Conservation (phyloP, 495 filamentous ascomycete genomes). For the Aspergillus avenaceus region DNA sequence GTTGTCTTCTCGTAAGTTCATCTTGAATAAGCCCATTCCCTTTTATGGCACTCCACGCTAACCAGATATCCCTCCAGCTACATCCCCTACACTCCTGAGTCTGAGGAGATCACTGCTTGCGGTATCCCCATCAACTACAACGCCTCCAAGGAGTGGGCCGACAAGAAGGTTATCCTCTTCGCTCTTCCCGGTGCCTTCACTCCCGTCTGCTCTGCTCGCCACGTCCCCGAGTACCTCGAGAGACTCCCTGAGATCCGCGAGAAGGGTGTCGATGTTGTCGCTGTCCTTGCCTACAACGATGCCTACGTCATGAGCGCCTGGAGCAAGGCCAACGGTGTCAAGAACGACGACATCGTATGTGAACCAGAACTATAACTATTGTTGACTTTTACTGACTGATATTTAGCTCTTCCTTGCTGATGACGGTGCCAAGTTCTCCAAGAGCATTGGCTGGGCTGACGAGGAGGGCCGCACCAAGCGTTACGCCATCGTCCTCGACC, state of each 20-base stretch:
- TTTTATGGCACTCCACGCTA: constrained; percentile 1
- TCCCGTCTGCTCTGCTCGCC: constrained; percentile 81
- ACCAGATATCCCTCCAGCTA: constrained; percentile 52
- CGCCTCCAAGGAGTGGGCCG: constrained; percentile 78
- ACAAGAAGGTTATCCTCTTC: constrained; percentile 91
- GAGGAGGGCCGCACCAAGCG: constrained; percentile 70
- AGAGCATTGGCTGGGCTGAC: constrained; percentile 76
- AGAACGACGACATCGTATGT: constrained; percentile 72
- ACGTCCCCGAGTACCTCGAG: constrained; percentile 82
- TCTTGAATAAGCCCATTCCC: background rate
- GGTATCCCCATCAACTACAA: constrained; percentile 76
- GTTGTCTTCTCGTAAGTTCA: constrained; percentile 67
- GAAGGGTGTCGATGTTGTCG: constrained; percentile 83
- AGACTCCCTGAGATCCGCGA: constrained; percentile 66
- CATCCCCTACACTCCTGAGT: constrained; percentile 62
- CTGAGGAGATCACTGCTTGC: constrained; percentile 67
- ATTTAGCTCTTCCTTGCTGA: constrained; percentile 84
- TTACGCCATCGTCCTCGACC: constrained; percentile 83
- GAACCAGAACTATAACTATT: background rate
- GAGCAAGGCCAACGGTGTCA: constrained; percentile 88
- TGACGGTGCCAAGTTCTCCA: constrained; percentile 69
- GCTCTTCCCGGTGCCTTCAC: constrained; percentile 93
- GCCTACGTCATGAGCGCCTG: constrained; percentile 91
- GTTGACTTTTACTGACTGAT: constrained; percentile 5
- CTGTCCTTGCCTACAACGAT: constrained; percentile 88